phyloP scores from a whole-genome alignment of 257 asterid species.

The Hygrophila difformis region DNA sequence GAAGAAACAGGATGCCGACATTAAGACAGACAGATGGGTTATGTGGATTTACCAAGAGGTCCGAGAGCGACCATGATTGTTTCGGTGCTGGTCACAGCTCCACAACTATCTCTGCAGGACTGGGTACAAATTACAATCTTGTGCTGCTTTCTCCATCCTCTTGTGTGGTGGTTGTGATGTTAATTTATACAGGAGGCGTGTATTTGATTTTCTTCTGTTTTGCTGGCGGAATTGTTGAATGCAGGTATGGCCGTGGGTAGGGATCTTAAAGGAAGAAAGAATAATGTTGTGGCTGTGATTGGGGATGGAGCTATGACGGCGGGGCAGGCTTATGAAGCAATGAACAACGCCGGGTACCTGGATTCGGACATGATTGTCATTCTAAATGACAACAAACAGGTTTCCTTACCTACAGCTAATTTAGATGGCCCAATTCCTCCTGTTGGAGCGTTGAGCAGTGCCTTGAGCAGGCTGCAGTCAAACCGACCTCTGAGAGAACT shows the following conservation, averaged over 20 bases:
- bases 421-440: constrained; percentile 85
- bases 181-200: no score
- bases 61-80: constrained; percentile 90
- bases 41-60: constrained; percentile 83
- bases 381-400: constrained; percentile 94
- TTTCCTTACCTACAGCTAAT: constrained; percentile 88
- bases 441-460: constrained; percentile 25
- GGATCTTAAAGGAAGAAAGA: constrained; percentile 71
- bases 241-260: constrained; percentile 98
- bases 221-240: constrained; percentile 18
- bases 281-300: constrained; percentile 71
- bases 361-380: constrained; percentile 97
- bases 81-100: constrained; percentile 97
- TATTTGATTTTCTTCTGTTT: not conserved
- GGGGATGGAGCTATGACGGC: constrained; percentile 99
- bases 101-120: constrained; percentile 90
- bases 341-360: constrained; percentile 93
- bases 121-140: no score
- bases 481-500: constrained; percentile 17
- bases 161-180: no score
- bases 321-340: constrained; percentile 95
- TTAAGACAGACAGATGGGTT: constrained; percentile 87
- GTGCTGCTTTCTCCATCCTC: no score
- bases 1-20: not conserved
- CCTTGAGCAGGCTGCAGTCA: constrained; percentile 36